phyloP scores from a whole-genome alignment of 257 asterid species.

The Rhazya stricta region DNA sequence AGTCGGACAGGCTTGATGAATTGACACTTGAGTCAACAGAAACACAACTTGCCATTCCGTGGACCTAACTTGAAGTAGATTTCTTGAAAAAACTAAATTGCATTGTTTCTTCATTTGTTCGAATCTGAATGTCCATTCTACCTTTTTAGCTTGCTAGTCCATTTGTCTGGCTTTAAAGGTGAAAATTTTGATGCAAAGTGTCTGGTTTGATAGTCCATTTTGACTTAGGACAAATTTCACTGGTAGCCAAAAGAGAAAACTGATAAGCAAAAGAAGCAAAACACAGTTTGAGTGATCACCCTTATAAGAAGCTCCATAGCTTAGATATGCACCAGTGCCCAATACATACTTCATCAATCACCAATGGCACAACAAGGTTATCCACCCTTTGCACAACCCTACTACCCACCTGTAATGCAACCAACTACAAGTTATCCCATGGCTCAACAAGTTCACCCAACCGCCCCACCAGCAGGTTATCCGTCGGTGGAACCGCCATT shows the following conservation, averaged over 20 bases:
- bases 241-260: background rate
- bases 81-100: too few species aligned
- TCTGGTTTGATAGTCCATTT: too few species aligned
- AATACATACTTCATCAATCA: background rate
- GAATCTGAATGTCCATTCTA: too few species aligned
- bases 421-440: background rate
- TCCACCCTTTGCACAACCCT: background rate
- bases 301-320: background rate
- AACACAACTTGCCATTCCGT: too few species aligned
- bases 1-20: too few species aligned
- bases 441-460: background rate
- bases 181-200: too few species aligned
- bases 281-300: background rate
- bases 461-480: background rate
- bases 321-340: background rate
- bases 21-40: too few species aligned
- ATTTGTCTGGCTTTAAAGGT: too few species aligned
- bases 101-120: too few species aligned
- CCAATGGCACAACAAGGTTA: slow-evolving; percentile 9
- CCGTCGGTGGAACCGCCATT: background rate
- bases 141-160: too few species aligned
- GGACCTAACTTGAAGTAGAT: too few species aligned
- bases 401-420: background rate
- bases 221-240: too few species aligned
- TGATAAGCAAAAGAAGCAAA: background rate